These are phyloP conservation scores for Sabuloglossum arenarium DNA, from an alignment of 495 filamentous ascomycete species.

Conservation along the genomic window DNA sequence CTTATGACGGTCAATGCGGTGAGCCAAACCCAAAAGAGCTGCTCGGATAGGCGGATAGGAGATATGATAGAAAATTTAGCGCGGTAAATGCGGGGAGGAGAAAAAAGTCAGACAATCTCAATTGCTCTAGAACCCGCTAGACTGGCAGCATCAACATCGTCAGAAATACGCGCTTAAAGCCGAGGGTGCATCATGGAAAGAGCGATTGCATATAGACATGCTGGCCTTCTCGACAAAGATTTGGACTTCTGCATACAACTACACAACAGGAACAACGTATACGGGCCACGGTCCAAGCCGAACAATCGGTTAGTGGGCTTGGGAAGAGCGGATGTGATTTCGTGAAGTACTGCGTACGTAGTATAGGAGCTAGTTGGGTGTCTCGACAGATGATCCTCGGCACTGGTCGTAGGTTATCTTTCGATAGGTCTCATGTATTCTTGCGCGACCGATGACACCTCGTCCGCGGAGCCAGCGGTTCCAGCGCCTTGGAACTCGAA, in stretches of 20 bases:
- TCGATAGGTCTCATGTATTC: not conserved
- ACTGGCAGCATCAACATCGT: not conserved
- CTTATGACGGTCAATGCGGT: not conserved
- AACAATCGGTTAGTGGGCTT: not conserved
- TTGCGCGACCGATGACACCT: not conserved
- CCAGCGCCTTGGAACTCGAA: not conserved
- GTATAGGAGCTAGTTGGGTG: too few species aligned
- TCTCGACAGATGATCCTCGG: too few species aligned
- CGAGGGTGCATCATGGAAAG: too few species aligned
- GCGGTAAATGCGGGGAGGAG: not conserved
- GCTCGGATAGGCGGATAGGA: too few species aligned
- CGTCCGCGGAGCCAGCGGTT: not conserved
- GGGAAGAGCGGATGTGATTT: not conserved
- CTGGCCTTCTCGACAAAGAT: too few species aligned
- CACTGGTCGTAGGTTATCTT: too few species aligned
- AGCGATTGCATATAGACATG: too few species aligned
- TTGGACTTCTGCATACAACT: too few species aligned
- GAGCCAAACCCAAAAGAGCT: not conserved
- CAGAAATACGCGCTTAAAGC: not conserved
- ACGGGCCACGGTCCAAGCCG: too few species aligned
- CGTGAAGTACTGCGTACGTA: too few species aligned
- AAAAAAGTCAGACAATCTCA: not conserved
- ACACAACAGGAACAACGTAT: too few species aligned
- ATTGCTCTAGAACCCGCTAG: not conserved
- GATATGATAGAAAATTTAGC: not conserved